Base-by-base conservation (phyloP, 768 basidiomycete species). In the Podaxis pistillaris region DNA sequence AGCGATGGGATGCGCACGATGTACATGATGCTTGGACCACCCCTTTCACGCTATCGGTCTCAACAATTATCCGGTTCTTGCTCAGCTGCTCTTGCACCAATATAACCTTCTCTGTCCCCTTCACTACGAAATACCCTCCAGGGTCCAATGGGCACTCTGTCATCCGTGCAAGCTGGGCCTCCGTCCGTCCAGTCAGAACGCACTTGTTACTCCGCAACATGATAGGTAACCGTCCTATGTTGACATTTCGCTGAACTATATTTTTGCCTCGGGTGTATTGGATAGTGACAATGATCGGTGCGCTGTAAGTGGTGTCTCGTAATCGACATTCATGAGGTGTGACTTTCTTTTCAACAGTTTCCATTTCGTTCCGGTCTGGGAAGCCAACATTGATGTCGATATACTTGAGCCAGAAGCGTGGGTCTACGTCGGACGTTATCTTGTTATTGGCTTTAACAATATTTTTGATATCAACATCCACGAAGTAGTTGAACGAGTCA, bases 41-140 rank as follows among this genome's bases (percentile, higher is more conserved):
- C 4, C 92, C 93, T 75, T 98, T 98, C 46, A 87, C 87, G 22
- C 83, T 76, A 74, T 98, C 97, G 5, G 89, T 91, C 79, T 98
- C 97, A 64, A 99, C 97, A 67, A 99, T 98, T 71, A 99, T 99
- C 46, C 97, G 86, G 74, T 99, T 98, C 82, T 98, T 98, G 82
- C 93, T 96, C 70, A 98, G 77, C 76, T 99, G 97, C 73, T 98
- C 97, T 74, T 99, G 97, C 6, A 99, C 96, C 65, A 99, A 81
- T 67, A 99, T 99, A 68, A 99, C 97, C 77, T 98, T 99, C 76
- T 99, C 96, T 47, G 96, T 99, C 40, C 96, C 96, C 76, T 96
- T 98, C 56, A 99, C 97, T 63, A 99, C 90, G 74, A 99, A 99
- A 73, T 98, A 98, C 3, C 97, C 97, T n/a, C 97, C 97, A 11